Base-by-base conservation (phyloP, 2,329 filamentous ascomycete genomes). In the Penicillium griseofulvum region DNA sequence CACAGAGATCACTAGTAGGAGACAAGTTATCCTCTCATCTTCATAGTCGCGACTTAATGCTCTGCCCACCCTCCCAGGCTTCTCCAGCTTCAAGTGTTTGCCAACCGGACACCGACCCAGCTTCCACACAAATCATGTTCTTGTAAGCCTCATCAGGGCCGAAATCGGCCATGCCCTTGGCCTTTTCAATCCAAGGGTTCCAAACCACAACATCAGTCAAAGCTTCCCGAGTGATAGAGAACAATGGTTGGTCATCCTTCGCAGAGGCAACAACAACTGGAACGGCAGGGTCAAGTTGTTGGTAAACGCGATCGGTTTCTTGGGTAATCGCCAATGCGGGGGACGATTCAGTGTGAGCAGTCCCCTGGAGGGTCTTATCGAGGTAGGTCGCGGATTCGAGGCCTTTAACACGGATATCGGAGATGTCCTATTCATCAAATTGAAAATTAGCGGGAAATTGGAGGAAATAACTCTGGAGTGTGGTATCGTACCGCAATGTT, bases 161-260 rank as follows among this genome's bases (percentile, higher is more conserved):
- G 71, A 97, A 97, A 74, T 99, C 94, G 49, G 80, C 86, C 77
- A 96, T 96, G 5, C 82, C 82, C 65, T 86, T 84, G 1, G 90
- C 86, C 79, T 95, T 96, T 60, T 92, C 90, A 38, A 82, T 81
- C 91, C 93, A 97, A 1, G 94, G 94, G 76, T 99, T 99, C 94
- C 94, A 99, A 29, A 97, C 89, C 1, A 97, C 93, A 16, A 94
- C 87, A 64, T 97, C 90, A 59, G 84, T 83, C 63, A 99, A 81
- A 63, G 91, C 92, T 74, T 97, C 91, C 58, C 94, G 85, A 38
- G 88, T 84, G 52, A 97, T 81, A 56, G 86, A 85, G 77, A 89
- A 91, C 48, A 82, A 78, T 14, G 86, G 80, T 67, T 82, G 82
- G 43, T 80, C 74, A 41, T 77, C 85, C 0, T 84, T 85, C 3